A percentile compares a stretch with the other conserved stretches of the same genome.
These are phyloP conservation scores for Podila clonocystis DNA, from an alignment of 192 early-diverging fungal genomes.

Conservation along the genomic window DNA sequence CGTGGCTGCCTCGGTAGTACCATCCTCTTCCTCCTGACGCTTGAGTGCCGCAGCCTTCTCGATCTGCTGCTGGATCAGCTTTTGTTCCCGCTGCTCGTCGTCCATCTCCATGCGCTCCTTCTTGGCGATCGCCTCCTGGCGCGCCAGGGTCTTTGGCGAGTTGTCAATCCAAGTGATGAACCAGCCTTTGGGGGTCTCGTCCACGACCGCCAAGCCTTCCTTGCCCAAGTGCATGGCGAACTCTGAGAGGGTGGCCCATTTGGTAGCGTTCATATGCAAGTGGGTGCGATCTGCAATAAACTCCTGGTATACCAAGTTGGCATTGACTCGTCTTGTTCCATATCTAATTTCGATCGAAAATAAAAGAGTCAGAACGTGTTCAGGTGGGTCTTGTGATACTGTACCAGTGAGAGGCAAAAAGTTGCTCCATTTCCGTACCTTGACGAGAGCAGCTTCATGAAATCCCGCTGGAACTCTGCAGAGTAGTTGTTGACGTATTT, in stretches of 20 bases:
- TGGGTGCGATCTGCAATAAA: constrained; percentile 92
- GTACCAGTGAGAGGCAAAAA: too few species aligned
- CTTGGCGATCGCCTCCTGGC: constrained; percentile 80
- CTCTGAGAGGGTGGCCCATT: constrained; percentile 90
- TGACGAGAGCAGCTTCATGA: constrained; percentile 83
- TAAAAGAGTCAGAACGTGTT: background rate
- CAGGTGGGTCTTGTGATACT: too few species aligned
- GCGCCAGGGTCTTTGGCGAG: constrained; percentile 85
- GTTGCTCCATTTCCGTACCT: constrained; percentile 46
- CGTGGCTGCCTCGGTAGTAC: constrained; percentile 39
- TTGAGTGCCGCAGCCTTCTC: constrained; percentile 63
- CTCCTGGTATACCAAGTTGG: constrained; percentile 98
- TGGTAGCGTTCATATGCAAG: constrained; percentile 96
- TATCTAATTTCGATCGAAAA: constrained; percentile 54
- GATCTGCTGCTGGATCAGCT: constrained; percentile 85
- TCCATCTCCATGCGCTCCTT: constrained; percentile 84
- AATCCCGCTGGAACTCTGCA: constrained; percentile 84
- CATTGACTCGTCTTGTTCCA: constrained; percentile 83
- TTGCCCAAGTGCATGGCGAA: constrained; percentile 89
- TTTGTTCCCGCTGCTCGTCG: constrained; percentile 88
- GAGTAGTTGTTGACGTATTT: constrained; percentile 83
- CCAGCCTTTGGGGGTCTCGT: constrained; percentile 92
- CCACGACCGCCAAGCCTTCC: constrained; percentile 84
- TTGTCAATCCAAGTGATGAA: constrained; percentile 93
- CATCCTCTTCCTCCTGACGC: constrained; percentile 10